Evolutionary conservation across 108 stramenopile species (phyloP).

Genomic region (Nannochloropsis oceanica): DNA sequence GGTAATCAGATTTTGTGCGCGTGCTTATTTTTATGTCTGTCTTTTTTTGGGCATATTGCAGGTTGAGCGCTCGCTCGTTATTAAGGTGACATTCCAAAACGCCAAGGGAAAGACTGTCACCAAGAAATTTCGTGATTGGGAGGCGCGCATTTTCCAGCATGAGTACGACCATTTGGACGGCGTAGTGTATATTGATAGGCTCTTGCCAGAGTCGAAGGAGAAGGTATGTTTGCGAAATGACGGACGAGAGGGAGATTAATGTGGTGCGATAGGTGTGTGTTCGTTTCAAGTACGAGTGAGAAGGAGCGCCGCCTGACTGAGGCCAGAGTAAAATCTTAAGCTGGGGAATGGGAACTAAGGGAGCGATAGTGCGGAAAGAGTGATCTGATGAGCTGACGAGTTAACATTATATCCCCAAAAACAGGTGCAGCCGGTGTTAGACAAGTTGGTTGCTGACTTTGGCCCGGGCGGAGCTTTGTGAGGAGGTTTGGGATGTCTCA

Average conservation of each 20-base stretch:
- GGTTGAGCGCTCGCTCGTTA: slow-evolving; percentile 52
- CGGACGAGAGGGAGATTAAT: too few species aligned
- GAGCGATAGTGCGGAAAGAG: too few species aligned
- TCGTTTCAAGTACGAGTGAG: too few species aligned
- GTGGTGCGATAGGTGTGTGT: too few species aligned
- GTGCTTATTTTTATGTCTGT: background rate
- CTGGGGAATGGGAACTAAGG: too few species aligned
- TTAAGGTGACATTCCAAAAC: slow-evolving; percentile 72
- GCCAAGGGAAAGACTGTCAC: slow-evolving; percentile 63
- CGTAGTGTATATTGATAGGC: slow-evolving; percentile 23
- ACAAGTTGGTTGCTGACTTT: slow-evolving; percentile 26
- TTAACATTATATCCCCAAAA: background rate
- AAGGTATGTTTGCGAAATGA: slow-evolving; percentile 2
- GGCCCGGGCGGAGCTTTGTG: slow-evolving; percentile 12
- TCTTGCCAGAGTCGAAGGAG: slow-evolving; percentile 3
- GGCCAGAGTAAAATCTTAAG: too few species aligned
- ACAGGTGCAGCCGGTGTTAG: slow-evolving; percentile 14
- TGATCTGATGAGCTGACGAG: background rate
- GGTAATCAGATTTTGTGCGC: too few species aligned
- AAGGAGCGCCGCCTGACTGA: too few species aligned
- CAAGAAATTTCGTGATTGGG: slow-evolving; percentile 65
- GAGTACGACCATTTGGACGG: slow-evolving; percentile 94
- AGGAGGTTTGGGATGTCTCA: background rate
- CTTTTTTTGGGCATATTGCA: background rate
- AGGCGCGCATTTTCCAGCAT: slow-evolving; percentile 84